phyloP scores from a whole-genome alignment of 768 basidiomycete species.

The Hydnum rufescens region DNA sequence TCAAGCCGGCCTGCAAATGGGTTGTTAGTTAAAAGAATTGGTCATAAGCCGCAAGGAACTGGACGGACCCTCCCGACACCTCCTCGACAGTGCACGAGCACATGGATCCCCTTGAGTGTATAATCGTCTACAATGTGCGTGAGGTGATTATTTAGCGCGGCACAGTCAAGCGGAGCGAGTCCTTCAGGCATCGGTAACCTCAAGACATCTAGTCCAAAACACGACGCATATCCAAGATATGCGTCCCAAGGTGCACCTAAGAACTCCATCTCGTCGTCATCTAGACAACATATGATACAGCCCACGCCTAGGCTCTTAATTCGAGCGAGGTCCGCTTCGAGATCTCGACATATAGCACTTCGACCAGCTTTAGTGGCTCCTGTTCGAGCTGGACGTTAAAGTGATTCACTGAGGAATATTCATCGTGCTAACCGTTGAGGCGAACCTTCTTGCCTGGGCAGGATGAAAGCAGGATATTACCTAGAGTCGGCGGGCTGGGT shows the following conservation, averaged over 20 bases:
- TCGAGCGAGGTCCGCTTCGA: constrained; percentile 53
- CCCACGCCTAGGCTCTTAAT: constrained; percentile 55
- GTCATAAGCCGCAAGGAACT: neutral
- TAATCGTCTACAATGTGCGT: constrained; percentile 45
- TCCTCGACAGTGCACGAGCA: constrained; percentile 82
- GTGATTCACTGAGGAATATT: constrained; percentile 13
- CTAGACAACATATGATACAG: constrained; percentile 73
- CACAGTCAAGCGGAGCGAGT: constrained; percentile 43
- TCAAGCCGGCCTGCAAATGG: constrained; percentile 29
- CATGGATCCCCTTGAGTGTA: constrained; percentile 45
- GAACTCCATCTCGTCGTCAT: constrained; percentile 63
- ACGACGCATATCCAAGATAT: constrained; percentile 42
- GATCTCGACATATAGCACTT: constrained; percentile 62
- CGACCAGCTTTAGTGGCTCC: constrained; percentile 46
- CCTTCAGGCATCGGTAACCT: constrained; percentile 83
- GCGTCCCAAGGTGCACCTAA: constrained; percentile 76
- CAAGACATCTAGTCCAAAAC: constrained; percentile 57
- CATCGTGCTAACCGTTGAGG: constrained; percentile 13
- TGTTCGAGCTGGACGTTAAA: constrained; percentile 29
- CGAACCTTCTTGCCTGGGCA: constrained; percentile 86
- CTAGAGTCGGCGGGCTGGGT: constrained; percentile 30
- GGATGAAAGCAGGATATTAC: constrained; percentile 77
- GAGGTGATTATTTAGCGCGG: constrained; percentile 45
- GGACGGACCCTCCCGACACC: constrained; percentile 65
- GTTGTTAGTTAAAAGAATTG: too few relatives aligned